Evolutionary conservation across 257 asterid species (phyloP).

Genomic region (Ligustrum vulgare): DNA sequence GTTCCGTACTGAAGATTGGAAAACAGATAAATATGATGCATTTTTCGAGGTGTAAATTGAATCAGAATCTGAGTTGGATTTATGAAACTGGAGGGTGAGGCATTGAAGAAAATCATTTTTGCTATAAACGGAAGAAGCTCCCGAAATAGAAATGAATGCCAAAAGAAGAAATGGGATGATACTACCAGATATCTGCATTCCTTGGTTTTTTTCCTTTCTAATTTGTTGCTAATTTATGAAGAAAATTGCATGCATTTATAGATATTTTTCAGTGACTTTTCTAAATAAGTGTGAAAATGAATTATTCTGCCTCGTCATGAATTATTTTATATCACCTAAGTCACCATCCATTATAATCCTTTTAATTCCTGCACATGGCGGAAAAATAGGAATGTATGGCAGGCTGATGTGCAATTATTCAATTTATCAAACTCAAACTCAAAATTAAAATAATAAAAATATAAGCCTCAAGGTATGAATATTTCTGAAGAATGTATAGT

Average conservation of each 20-base stretch:
- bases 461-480: too few species aligned
- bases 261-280: neutral
- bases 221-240: neutral
- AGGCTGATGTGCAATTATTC: too few species aligned
- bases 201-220: neutral
- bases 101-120: constrained; percentile 24
- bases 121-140: constrained; percentile 18
- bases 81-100: constrained; percentile 17
- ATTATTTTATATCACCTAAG: too few species aligned
- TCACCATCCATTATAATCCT: too few species aligned
- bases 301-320: too few species aligned
- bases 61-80: constrained; percentile 15
- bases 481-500: too few species aligned
- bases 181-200: neutral
- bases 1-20: constrained; percentile 9
- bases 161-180: neutral
- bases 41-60: constrained; percentile 30
- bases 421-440: too few species aligned
- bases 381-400: too few species aligned
- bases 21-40: constrained; percentile 23
- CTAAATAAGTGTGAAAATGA: neutral
- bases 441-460: too few species aligned
- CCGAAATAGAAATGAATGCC: neutral
- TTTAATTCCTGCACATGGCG: too few species aligned
- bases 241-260: neutral